phyloP scores from a whole-genome alignment of 371 early-diverging fungal genomes.

The Saksenaea vasiformis region DNA sequence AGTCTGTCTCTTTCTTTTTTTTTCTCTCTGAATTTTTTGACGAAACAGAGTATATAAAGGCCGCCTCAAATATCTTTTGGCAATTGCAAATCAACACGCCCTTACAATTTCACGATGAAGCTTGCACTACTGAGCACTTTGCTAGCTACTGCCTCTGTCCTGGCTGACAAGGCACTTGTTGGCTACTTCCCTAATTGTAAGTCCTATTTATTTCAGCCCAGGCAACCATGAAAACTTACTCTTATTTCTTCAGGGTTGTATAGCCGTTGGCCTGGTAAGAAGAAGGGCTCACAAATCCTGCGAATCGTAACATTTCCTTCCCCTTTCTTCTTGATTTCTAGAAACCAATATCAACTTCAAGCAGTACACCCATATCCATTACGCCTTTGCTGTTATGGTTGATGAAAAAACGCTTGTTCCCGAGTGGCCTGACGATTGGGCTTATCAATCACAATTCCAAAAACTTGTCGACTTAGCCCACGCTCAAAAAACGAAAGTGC shows the following conservation, averaged over 20 bases:
- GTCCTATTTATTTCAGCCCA: constrained; percentile 21
- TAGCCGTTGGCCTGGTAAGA: constrained; percentile 15
- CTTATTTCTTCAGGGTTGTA: constrained; percentile 21
- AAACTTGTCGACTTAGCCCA: constrained; percentile 52
- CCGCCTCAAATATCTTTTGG: not conserved
- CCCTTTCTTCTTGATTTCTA: no score
- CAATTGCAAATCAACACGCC: not conserved
- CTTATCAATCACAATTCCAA: constrained; percentile 25
- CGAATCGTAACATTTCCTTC: no score
- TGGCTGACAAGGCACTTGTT: constrained; percentile 10
- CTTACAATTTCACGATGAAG: not conserved
- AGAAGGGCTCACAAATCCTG: no score
- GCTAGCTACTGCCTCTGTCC: not conserved
- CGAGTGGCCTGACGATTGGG: constrained; percentile 29
- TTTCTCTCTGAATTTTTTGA: no score
- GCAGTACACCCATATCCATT: constrained; percentile 65
- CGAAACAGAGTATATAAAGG: no score
- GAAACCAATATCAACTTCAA: constrained; percentile 41
- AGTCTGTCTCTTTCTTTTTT: no score
- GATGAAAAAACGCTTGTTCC: constrained; percentile 30
- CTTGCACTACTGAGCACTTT: not conserved
- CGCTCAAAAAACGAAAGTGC: constrained; percentile 46
- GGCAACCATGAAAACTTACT: not conserved
- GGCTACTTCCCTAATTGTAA: constrained; percentile 45
- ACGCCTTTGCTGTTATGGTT: constrained; percentile 50